Conservation (phyloP, 2,329 filamentous ascomycete species). For the Xylariaceae sp. region DNA sequence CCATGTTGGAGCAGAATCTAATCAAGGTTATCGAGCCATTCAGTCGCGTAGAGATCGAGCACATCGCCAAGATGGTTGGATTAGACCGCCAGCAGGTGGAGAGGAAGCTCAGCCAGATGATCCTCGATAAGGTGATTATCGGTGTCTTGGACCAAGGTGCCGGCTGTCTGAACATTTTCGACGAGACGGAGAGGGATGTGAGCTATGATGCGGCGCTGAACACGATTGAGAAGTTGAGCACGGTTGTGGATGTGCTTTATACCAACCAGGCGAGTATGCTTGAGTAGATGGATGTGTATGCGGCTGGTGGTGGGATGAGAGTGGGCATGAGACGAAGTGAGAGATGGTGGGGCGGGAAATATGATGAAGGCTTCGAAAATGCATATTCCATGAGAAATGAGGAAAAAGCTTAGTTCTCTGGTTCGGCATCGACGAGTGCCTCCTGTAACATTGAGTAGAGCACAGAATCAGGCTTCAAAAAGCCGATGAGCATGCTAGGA, state of each 20-base stretch:
- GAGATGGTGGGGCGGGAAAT: too few species aligned
- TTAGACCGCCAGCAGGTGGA: slow-evolving; percentile 95
- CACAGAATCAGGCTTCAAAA: too few species aligned
- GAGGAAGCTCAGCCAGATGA: slow-evolving; percentile 98
- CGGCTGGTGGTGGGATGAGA: background rate
- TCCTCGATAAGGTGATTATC: slow-evolving; percentile 97
- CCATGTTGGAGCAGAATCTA: slow-evolving; percentile 98
- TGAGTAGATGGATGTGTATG: slow-evolving; percentile 54
- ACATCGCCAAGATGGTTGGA: slow-evolving; percentile 96
- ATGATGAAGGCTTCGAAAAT: too few species aligned
- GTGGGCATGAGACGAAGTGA: too few species aligned
- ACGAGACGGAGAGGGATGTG: slow-evolving; percentile 90
- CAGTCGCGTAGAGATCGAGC: slow-evolving; percentile 91
- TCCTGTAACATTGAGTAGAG: too few species aligned
- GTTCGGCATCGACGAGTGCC: too few species aligned
- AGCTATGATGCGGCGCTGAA: slow-evolving; percentile 90
- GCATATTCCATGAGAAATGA: too few species aligned
- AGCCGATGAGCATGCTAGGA: too few species aligned
- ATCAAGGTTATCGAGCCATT: slow-evolving; percentile 99
- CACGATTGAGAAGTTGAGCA: slow-evolving; percentile 95
- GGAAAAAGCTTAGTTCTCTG: too few species aligned
- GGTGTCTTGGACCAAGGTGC: slow-evolving; percentile 95
- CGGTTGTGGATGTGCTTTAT: slow-evolving; percentile 95
- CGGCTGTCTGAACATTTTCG: slow-evolving; percentile 95
- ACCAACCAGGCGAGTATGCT: slow-evolving; percentile 94